These are phyloP conservation scores for Lactarius deliciosus DNA, from an alignment of 768 basidiomycete genomes.

Conservation along the genomic window DNA sequence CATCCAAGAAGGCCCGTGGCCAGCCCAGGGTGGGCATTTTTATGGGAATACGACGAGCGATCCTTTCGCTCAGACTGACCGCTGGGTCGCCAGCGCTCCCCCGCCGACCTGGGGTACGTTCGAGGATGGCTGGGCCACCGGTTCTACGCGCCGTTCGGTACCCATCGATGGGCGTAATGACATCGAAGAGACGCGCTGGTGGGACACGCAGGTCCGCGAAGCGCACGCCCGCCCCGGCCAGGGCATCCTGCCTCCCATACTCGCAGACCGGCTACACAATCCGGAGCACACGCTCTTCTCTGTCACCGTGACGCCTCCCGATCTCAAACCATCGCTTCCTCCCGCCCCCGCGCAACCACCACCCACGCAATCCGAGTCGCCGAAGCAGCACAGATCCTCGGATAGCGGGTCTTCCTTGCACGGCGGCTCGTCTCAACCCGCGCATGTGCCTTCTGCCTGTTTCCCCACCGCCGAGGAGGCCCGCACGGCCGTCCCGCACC, in stretches of 20 bases:
- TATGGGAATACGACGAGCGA: slow-evolving; percentile 19
- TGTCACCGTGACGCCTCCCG: slow-evolving; percentile 46
- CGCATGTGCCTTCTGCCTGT: slow-evolving; percentile 26
- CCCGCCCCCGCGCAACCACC: slow-evolving; percentile 32
- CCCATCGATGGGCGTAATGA: slow-evolving; percentile 60
- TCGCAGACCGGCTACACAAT: slow-evolving; percentile 68
- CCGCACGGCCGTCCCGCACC: slow-evolving; percentile 71
- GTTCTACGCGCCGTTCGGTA: slow-evolving; percentile 35
- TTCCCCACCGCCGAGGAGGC: slow-evolving; percentile 63
- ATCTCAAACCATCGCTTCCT: slow-evolving; percentile 33
- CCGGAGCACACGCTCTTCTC: slow-evolving; percentile 70
- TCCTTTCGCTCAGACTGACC: slow-evolving; percentile 14
- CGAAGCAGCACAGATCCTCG: slow-evolving; percentile 10
- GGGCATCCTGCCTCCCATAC: slow-evolving; percentile 65
- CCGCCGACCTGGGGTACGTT: slow-evolving; percentile 16
- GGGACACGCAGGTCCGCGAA: slow-evolving; percentile 53
- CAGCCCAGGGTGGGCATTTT: slow-evolving; percentile 11
- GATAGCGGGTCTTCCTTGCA: slow-evolving; percentile 22
- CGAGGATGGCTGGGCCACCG: slow-evolving; percentile 22
- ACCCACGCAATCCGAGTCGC: slow-evolving; percentile 20
- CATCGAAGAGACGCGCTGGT: slow-evolving; percentile 68
- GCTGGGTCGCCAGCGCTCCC: slow-evolving; percentile 24
- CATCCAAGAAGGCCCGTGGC: slow-evolving; percentile 17
- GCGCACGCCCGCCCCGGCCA: slow-evolving; percentile 58
- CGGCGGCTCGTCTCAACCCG: slow-evolving; percentile 27